phyloP scores from a whole-genome alignment of 2,329 filamentous ascomycete genomes.

The Epichloe sp. region DNA sequence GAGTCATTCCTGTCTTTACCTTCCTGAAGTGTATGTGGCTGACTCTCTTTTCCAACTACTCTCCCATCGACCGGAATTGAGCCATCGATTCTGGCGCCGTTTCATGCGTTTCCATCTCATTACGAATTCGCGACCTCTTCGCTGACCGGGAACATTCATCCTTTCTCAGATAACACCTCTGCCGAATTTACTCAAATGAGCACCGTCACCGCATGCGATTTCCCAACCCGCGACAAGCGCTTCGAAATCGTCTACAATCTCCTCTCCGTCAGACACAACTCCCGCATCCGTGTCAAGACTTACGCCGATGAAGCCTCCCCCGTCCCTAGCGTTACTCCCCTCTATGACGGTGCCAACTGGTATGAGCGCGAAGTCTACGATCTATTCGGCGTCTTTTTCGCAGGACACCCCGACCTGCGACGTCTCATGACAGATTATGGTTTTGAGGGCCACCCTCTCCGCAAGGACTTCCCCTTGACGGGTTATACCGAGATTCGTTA shows the following conservation, averaged over 20 bases:
- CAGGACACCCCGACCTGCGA: slow-evolving; percentile 85
- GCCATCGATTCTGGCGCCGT: neutral
- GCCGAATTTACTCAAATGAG: slow-evolving; percentile 92
- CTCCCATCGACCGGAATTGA: neutral
- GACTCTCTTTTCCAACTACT: neutral
- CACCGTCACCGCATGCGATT: slow-evolving; percentile 90
- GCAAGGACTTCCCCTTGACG: slow-evolving; percentile 96
- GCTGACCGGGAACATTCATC: neutral
- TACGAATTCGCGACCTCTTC: neutral
- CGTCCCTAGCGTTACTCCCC: slow-evolving; percentile 73
- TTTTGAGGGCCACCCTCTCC: slow-evolving; percentile 91
- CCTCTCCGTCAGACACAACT: slow-evolving; percentile 90
- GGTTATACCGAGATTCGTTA: slow-evolving; percentile 97
- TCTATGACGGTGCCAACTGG: slow-evolving; percentile 97
- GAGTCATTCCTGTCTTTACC: slow-evolving; percentile 79
- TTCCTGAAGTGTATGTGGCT: slow-evolving; percentile 67
- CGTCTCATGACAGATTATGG: slow-evolving; percentile 99
- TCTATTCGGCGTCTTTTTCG: slow-evolving; percentile 93
- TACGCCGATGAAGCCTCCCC: slow-evolving; percentile 97
- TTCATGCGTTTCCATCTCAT: neutral
- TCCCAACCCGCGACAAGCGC: slow-evolving; percentile 84
- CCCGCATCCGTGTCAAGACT: slow-evolving; percentile 93
- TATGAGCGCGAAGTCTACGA: slow-evolving; percentile 98
- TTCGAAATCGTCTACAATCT: slow-evolving; percentile 99
- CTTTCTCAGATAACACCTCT: slow-evolving; percentile 65